phyloP scores from a whole-genome alignment of 495 filamentous ascomycete genomes.

The Pyronema omphalodes region DNA sequence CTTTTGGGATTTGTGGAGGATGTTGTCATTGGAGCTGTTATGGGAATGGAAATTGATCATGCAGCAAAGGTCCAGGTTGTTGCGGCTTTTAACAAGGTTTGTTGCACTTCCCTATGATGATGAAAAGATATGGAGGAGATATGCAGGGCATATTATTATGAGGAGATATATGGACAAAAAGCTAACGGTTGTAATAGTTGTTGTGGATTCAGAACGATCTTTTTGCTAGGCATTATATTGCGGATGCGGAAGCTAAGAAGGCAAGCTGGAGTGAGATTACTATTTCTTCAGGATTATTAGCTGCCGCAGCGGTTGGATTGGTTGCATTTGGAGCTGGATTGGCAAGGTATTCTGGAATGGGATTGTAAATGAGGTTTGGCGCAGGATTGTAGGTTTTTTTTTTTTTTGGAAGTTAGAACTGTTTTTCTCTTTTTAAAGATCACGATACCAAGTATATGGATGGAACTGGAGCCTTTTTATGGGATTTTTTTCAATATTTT shows the following conservation, averaged over 20 bases:
- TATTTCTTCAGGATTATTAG: background rate
- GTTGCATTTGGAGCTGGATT: background rate
- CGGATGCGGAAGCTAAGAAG: conserved; percentile 1
- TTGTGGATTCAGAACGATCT: conserved; percentile 24
- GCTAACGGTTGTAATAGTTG: background rate
- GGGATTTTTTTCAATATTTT: background rate
- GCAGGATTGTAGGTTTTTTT: no score
- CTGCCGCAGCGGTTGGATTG: background rate
- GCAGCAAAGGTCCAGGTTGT: conserved; percentile 12
- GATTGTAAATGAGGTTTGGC: background rate
- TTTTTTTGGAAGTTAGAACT: no score
- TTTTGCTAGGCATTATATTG: conserved; percentile 17
- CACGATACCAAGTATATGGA: background rate
- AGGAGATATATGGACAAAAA: no score
- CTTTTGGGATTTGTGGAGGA: conserved; percentile 27
- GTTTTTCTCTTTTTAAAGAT: background rate
- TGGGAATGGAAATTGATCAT: conserved; percentile 17
- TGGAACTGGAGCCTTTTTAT: background rate
- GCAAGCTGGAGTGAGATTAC: background rate
- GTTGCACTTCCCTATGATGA: background rate
- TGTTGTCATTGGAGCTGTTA: conserved; percentile 23
- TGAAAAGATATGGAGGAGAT: no score
- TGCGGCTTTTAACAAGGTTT: conserved; percentile 19
- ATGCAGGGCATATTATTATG: no score
- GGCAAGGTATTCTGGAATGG: background rate